Base-by-base conservation (phyloP, 306 rosid species). In the Trifolium subterraneum region DNA sequence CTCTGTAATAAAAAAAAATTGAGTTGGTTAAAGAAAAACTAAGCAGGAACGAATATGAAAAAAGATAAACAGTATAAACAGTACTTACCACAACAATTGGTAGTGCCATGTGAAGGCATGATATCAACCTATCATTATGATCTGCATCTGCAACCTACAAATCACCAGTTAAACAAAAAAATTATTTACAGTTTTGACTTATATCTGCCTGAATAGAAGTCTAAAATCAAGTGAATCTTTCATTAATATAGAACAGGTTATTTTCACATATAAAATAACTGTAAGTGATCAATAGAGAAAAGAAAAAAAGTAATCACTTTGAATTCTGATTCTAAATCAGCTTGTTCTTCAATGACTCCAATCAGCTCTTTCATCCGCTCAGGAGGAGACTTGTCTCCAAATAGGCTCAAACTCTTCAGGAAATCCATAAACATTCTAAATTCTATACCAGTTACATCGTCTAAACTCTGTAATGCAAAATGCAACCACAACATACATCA, bases 281-380 rank as follows among this genome's bases (percentile, higher is more conserved):
- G 33, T 58, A 36, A 45, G 64, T 33, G 52, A 60, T 16, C 48
- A 42, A 67, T 13, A 15, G 51, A 63, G 15, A 10, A 11, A 9
- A 13, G 11, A 20, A 36, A 58, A 59, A 9, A 59, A 39, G 55
- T 48, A 76, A 90, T 87, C 79, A 94, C 99, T 79, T 86, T 90
- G 88, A 94, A 94, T 68, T 78, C 86, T 58, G 92, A 86, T 82
- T 88, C 90, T 76, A 88, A 84, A 79, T 94, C 99, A 78, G 96
- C 99, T 86, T 94, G 99, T 68, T 92, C 96, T 87, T 94, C 99
- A 82, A 94, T 77, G 59, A 94, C 88, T 79, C 88, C 99, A 79
- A 94, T 86, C 19, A 94, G 90, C 81, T 94, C 99, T 79, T 85
- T 86, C 92, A 94, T 84, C 38, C 87, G 89, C 78, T 94, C 98